Percentiles rank a stretch among this genome's conserved stretches.
Conservation (phyloP, 345 rosid species). For the Murraya koenigii region DNA sequence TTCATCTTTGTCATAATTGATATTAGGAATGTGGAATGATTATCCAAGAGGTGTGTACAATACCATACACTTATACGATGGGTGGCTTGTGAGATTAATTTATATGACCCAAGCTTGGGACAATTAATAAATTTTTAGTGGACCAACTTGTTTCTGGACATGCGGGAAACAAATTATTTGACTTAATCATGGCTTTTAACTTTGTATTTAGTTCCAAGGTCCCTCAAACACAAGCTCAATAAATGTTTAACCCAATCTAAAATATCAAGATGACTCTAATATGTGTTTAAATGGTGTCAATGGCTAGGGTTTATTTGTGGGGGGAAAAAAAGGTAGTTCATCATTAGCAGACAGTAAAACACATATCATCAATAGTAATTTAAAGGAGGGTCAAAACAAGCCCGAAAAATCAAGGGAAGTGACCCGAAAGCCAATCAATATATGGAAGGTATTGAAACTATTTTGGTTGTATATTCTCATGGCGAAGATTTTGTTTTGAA, state of each 20-base stretch:
- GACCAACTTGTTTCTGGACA: conserved; percentile 1
- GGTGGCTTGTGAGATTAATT: background rate
- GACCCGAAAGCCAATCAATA: background rate
- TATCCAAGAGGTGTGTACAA: background rate
- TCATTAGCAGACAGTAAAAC: conserved; percentile 20
- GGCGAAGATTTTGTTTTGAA: background rate
- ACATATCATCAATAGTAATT: background rate
- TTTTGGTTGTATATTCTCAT: background rate
- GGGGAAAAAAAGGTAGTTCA: background rate
- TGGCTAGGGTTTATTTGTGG: background rate
- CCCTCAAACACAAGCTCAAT: background rate
- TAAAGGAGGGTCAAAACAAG: background rate
- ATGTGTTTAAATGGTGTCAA: background rate
- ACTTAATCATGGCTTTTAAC: conserved; percentile 2
- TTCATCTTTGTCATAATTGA: background rate
- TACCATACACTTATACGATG: background rate
- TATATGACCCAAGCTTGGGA: background rate
- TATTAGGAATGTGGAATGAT: background rate
- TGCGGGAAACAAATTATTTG: conserved; percentile 5
- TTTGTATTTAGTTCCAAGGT: background rate
- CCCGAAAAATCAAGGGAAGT: conserved; percentile 10
- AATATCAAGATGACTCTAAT: background rate
- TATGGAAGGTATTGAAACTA: background rate
- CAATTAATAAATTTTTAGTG: background rate
- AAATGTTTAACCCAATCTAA: background rate